Percentiles rank a stretch among this genome's conserved stretches.
These are phyloP conservation scores for Hymenoscyphus scutula DNA, from an alignment of 2,329 filamentous ascomycete species.

Conservation along the genomic window DNA sequence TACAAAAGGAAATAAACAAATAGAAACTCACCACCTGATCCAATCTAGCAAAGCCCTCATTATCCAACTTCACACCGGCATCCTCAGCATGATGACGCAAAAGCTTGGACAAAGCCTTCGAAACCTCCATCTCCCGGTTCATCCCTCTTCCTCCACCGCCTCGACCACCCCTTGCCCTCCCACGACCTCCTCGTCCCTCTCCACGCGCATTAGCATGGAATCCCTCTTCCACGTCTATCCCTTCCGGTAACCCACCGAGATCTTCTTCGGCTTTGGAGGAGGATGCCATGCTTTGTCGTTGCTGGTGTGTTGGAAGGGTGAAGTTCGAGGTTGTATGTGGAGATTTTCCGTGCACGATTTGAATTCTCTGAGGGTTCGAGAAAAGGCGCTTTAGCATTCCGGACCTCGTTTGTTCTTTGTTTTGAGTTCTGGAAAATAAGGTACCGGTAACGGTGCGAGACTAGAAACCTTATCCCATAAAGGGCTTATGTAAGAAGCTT, in stretches of 20 bases:
- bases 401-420: neutral
- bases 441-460: neutral
- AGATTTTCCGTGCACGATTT: neutral
- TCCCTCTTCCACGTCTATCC: constrained; percentile 10
- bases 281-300: constrained; percentile 9
- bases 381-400: neutral
- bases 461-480: neutral
- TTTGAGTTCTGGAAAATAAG: neutral
- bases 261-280: constrained; percentile 6
- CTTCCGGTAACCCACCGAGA: constrained; percentile 10
- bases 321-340: neutral
- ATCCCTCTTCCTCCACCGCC: constrained; percentile 22
- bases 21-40: constrained; percentile 54
- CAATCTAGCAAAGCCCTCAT: constrained; percentile 57
- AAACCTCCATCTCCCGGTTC: constrained; percentile 33
- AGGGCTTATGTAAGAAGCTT: neutral
- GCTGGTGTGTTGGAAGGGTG: neutral
- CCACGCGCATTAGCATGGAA: constrained; percentile 8
- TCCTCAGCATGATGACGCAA: constrained; percentile 41
- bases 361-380: neutral
- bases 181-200: constrained; percentile 12
- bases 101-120: constrained; percentile 37
- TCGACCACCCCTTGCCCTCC: constrained; percentile 17
- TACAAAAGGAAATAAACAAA: neutral
- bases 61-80: constrained; percentile 56